Conservation (phyloP, 768 basidiomycete species). For the Tremella fuciformis region DNA sequence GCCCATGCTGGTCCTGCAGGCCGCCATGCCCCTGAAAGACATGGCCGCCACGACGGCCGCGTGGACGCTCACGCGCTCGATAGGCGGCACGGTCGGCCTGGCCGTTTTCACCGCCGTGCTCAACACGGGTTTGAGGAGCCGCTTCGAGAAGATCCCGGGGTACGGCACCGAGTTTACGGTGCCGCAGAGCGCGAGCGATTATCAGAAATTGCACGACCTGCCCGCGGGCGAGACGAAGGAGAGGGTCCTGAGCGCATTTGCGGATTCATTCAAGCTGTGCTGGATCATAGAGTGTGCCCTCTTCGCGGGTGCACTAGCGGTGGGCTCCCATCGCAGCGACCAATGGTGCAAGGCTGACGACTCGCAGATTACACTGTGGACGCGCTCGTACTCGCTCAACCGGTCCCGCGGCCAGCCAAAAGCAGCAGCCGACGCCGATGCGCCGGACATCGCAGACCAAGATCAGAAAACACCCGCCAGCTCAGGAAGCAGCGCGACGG, state of each 20-base stretch:
- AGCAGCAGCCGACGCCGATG: not conserved
- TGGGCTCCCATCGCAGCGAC: conserved; percentile 9
- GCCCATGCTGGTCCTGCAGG: conserved; percentile 43
- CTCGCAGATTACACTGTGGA: conserved; percentile 38
- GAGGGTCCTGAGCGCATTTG: conserved; percentile 43
- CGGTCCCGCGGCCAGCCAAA: conserved; percentile 14
- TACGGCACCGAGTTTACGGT: conserved; percentile 44
- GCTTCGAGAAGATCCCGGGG: conserved; percentile 40
- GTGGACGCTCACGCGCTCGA: conserved; percentile 39
- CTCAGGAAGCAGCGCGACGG: too few relatives aligned
- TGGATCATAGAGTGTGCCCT: conserved; percentile 38
- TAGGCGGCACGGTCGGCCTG: conserved; percentile 46
- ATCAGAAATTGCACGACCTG: conserved; percentile 39
- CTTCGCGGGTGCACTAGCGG: conserved; percentile 24
- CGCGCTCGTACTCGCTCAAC: conserved; percentile 37
- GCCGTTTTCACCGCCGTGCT: conserved; percentile 46
- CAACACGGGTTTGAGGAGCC: conserved; percentile 37
- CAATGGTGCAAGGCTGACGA: not conserved
- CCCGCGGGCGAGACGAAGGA: conserved; percentile 39
- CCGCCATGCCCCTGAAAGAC: conserved; percentile 51
- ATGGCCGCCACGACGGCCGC: conserved; percentile 47
- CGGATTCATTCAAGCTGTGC: conserved; percentile 38
- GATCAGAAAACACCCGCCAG: too few relatives aligned
- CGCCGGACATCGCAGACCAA: too few relatives aligned
- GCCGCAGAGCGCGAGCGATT: conserved; percentile 37